Percentiles rank a stretch among this genome's conserved stretches.
These are phyloP conservation scores for Lecanicillium sp. DNA, from an alignment of 2,329 filamentous ascomycete genomes.

Conservation along the genomic window DNA sequence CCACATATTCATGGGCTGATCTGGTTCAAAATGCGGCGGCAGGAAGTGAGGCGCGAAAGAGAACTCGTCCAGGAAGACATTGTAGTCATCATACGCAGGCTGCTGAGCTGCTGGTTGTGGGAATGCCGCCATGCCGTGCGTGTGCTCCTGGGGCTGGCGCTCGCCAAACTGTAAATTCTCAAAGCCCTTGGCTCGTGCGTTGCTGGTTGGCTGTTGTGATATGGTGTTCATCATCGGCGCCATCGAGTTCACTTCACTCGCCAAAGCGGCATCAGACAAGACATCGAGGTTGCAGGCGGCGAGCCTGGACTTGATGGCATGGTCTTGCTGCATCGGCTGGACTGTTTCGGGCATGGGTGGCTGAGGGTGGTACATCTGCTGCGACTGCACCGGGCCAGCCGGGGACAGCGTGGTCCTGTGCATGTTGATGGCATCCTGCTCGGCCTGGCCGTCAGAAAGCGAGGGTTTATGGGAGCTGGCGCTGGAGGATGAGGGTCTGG, in stretches of 20 bases:
- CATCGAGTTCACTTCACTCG: constrained; percentile 49
- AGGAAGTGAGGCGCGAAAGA: constrained; percentile 48
- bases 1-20: constrained; percentile 49
- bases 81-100: constrained; percentile 48
- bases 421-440: constrained; percentile 41
- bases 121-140: constrained; percentile 34
- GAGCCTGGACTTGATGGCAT: constrained; percentile 40
- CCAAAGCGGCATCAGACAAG: constrained; percentile 53
- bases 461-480: constrained; percentile 37
- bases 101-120: constrained; percentile 25
- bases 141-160: constrained; percentile 41
- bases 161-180: constrained; percentile 43
- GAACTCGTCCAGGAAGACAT: constrained; percentile 54
- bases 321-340: constrained; percentile 34
- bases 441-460: constrained; percentile 42
- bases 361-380: constrained; percentile 21
- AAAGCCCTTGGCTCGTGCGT: constrained; percentile 44
- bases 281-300: constrained; percentile 53
- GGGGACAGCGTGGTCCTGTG: constrained; percentile 28
- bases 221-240: constrained; percentile 44
- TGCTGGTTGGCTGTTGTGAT: constrained; percentile 31
- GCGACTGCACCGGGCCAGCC: constrained; percentile 21
- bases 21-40: constrained; percentile 48
- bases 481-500: constrained; percentile 46
- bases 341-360: constrained; percentile 13